Conservation (phyloP, 768 basidiomycete species). For the Rhizopogon salebrosus region DNA sequence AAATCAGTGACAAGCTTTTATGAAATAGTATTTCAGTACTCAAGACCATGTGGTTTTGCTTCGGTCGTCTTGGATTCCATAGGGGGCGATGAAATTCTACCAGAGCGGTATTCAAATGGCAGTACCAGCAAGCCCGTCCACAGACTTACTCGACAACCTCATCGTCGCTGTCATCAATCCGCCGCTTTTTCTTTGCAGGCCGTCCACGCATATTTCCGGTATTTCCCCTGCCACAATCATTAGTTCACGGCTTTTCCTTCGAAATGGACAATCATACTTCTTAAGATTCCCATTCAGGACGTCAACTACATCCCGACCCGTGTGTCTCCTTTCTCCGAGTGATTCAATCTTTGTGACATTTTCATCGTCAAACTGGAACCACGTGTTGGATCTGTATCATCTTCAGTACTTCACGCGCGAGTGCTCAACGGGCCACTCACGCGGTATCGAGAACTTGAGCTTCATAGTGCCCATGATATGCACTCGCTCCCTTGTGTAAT, state of each 20-base stretch:
- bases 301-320: slow-evolving; percentile 25
- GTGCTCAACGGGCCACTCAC: slow-evolving; percentile 35
- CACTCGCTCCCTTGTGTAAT: slow-evolving; percentile 87
- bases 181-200: slow-evolving; percentile 45
- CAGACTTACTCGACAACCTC: slow-evolving; percentile 32
- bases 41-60: not conserved
- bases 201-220: slow-evolving; percentile 31
- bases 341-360: slow-evolving; percentile 58
- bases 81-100: slow-evolving; percentile 13
- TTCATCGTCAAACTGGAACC: slow-evolving; percentile 96
- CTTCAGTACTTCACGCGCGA: not conserved
- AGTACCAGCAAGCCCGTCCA: slow-evolving; percentile 8
- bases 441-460: slow-evolving; percentile 72
- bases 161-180: slow-evolving; percentile 58
- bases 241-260: not conserved
- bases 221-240: slow-evolving; percentile 13
- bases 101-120: slow-evolving; percentile 6
- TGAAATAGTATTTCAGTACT: slow-evolving; percentile 22
- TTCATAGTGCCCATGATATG: slow-evolving; percentile 88
- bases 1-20: slow-evolving; percentile 43
- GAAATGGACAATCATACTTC: slow-evolving; percentile 19
- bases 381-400: slow-evolving; percentile 50
- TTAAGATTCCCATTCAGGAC: slow-evolving; percentile 19
- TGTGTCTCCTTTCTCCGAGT: slow-evolving; percentile 41
- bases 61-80: slow-evolving; percentile 16